Evolutionary conservation across 1,284 basidiomycete genomes (phyloP).

Genomic region (Pisolithus thermaeus): DNA sequence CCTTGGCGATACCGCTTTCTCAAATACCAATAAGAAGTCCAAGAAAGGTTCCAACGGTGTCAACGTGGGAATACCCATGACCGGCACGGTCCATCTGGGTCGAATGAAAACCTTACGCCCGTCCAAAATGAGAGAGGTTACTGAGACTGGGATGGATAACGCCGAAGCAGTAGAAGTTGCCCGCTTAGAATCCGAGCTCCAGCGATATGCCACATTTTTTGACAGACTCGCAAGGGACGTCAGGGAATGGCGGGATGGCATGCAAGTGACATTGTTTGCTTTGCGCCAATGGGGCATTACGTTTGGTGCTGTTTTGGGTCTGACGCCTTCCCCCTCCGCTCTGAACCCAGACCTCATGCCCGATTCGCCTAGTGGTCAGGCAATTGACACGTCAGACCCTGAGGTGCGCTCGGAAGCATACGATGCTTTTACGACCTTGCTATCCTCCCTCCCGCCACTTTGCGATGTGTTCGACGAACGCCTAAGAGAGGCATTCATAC

Average conservation of each 20-base stretch:
- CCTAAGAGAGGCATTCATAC: slow-evolving; percentile 49
- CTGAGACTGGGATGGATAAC: slow-evolving; percentile 21
- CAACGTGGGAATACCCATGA: slow-evolving; percentile 37
- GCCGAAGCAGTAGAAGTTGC: slow-evolving; percentile 54
- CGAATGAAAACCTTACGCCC: slow-evolving; percentile 49
- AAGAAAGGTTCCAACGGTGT: slow-evolving; percentile 38
- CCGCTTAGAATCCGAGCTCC: slow-evolving; percentile 49
- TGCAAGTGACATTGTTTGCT: slow-evolving; percentile 21
- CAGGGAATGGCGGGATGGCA: slow-evolving; percentile 53
- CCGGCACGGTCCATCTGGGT: slow-evolving; percentile 51
- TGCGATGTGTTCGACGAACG: slow-evolving; percentile 46
- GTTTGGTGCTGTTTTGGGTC: slow-evolving; percentile 65
- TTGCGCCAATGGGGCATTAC: slow-evolving; percentile 56
- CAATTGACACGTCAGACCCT: slow-evolving; percentile 15
- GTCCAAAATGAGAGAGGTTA: slow-evolving; percentile 23
- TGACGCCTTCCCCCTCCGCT: slow-evolving; percentile 38
- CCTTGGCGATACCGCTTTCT: slow-evolving; percentile 31
- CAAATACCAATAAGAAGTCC: slow-evolving; percentile 22
- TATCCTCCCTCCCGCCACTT: slow-evolving; percentile 48
- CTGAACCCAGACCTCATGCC: slow-evolving; percentile 10
- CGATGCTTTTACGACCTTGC: slow-evolving; percentile 61
- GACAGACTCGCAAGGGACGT: slow-evolving; percentile 54
- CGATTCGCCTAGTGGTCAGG: background rate
- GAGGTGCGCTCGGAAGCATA: slow-evolving; percentile 54
- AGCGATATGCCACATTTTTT: slow-evolving; percentile 47